Evolutionary conservation across 148 eudicot genomes (phyloP).

Genomic region (Rhododendron molle): DNA sequence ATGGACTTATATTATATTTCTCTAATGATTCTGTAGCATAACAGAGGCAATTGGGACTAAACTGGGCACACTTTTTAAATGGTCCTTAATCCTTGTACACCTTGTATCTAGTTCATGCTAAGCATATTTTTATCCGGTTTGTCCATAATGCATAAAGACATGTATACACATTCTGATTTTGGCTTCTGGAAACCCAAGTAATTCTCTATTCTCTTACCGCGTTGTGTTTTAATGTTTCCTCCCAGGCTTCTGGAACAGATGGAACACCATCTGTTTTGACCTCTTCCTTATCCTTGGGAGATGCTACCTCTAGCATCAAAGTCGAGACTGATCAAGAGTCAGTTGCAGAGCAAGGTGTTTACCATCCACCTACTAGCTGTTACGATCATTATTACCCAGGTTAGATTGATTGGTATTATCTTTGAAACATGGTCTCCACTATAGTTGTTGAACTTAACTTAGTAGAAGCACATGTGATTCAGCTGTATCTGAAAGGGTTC

Average conservation of each 20-base stretch:
- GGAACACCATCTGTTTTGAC: constrained; percentile 20
- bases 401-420: constrained; percentile 20
- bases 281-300: constrained; percentile 20
- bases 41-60: background rate
- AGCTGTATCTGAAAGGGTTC: background rate
- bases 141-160: background rate
- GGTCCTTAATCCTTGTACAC: background rate
- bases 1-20: background rate
- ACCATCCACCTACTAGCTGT: constrained; percentile 52
- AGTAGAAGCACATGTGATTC: background rate
- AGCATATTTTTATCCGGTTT: background rate
- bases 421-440: constrained; percentile 1
- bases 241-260: constrained; percentile 19
- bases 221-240: background rate
- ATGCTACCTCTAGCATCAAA: constrained; percentile 39
- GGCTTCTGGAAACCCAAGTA: background rate
- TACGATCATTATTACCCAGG: constrained; percentile 72
- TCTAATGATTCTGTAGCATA: background rate
- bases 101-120: background rate
- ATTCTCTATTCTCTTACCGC: background rate
- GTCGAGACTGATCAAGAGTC: constrained; percentile 36
- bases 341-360: constrained; percentile 46
- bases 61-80: background rate
- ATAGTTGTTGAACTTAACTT: background rate
- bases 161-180: background rate